phyloP scores from a whole-genome alignment of 2,329 filamentous ascomycete genomes.

The Exophiala aquamarina region DNA sequence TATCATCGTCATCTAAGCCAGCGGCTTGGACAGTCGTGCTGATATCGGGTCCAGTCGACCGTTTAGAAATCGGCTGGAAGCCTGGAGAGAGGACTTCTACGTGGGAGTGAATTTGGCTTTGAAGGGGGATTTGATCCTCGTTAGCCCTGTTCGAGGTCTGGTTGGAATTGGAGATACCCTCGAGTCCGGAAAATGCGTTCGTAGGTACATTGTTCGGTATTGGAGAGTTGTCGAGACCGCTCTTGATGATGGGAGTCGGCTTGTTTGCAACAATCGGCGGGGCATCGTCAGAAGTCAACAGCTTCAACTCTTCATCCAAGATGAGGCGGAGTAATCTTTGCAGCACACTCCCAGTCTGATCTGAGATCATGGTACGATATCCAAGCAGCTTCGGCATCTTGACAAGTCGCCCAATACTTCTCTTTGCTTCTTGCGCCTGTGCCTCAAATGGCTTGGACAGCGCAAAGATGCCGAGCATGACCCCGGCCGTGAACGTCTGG shows the following conservation, averaged over 20 bases:
- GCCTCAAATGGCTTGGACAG: conserved; percentile 43
- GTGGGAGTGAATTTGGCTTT: neutral
- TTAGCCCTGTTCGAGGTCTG: too few relatives aligned
- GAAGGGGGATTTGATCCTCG: too few relatives aligned
- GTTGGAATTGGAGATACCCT: too few relatives aligned
- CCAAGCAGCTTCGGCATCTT: conserved; percentile 6
- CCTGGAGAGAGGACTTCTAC: neutral
- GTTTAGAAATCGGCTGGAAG: neutral
- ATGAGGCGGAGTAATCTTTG: conserved; percentile 12
- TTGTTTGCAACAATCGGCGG: too few relatives aligned
- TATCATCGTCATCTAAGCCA: neutral
- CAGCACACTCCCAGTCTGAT: conserved; percentile 11
- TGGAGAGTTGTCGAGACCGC: too few relatives aligned
- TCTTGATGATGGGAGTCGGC: too few relatives aligned
- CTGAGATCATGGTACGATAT: conserved; percentile 4
- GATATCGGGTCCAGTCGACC: too few relatives aligned
- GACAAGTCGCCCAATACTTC: conserved; percentile 32
- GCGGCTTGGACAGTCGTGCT: neutral
- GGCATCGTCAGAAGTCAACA: conserved; percentile 5
- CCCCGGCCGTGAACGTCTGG: conserved; percentile 46
- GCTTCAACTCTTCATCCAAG: conserved; percentile 12
- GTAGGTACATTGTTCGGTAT: too few relatives aligned
- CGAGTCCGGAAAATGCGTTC: too few relatives aligned
- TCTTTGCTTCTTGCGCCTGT: conserved; percentile 46
- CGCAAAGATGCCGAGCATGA: conserved; percentile 45